Percentiles rank a stretch among this genome's conserved stretches.
Evolutionary conservation across 345 rosid species (phyloP).

Genomic region (Rhizophora apiculata): DNA sequence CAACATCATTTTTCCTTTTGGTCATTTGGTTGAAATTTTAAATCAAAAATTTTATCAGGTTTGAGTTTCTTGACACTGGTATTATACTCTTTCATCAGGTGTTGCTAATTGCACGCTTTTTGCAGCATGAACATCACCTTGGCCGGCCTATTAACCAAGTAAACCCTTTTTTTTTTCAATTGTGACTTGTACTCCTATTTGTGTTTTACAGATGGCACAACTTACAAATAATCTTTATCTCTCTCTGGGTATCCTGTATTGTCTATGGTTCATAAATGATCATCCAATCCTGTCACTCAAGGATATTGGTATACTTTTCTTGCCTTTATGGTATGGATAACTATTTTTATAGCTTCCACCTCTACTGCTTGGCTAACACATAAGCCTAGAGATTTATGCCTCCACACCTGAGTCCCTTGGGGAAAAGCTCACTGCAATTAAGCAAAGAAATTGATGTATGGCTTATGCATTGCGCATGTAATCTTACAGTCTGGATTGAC

Average conservation of each 20-base stretch:
- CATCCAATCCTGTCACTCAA: too few species aligned
- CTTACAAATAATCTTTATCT: too few species aligned
- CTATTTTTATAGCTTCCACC: too few species aligned
- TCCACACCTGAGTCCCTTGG: too few species aligned
- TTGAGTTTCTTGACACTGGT: slow-evolving; percentile 7
- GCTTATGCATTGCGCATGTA: background rate
- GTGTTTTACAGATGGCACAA: too few species aligned
- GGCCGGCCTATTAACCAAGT: slow-evolving; percentile 87
- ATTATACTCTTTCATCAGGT: slow-evolving; percentile 45
- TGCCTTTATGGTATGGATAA: background rate
- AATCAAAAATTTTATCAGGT: background rate
- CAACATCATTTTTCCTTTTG: background rate
- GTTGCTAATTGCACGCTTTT: slow-evolving; percentile 76
- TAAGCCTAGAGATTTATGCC: too few species aligned
- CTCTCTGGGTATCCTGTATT: background rate
- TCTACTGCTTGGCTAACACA: too few species aligned
- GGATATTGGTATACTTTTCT: background rate
- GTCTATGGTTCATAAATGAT: background rate
- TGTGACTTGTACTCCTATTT: background rate
- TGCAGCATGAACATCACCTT: slow-evolving; percentile 94
- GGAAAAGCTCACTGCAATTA: too few species aligned
- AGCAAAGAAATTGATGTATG: too few species aligned
- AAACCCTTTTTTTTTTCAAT: slow-evolving; percentile 12
- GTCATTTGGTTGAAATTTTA: background rate
- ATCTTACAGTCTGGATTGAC: background rate